Base-by-base conservation (phyloP, 2,329 filamentous ascomycete species). In the Xylariaceae sp. region DNA sequence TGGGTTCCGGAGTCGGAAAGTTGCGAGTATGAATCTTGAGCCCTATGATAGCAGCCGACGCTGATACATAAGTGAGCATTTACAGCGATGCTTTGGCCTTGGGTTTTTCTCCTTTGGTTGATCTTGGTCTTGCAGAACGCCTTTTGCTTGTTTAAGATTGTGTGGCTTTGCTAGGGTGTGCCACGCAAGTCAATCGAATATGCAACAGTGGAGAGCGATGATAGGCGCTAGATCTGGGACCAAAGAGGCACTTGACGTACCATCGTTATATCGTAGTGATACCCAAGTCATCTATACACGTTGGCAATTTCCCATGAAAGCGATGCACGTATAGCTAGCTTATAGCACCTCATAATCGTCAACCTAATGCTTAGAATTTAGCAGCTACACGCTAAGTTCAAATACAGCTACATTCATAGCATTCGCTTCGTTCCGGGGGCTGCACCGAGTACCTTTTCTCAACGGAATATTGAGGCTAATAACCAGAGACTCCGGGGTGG, bases 91-190 rank as follows among this genome's bases (percentile, higher is more conserved):
- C 14, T 17, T 16, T 21, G 11, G 16, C 29, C n/a, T n/a, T n/a
- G n/a, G n/a, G n/a, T 9, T 31, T 6, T 31, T 14, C 28, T 16
- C 16, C 8, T 36, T 54, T 12, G 29, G 31, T 26, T 37, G 39
- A 28, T 19, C 36, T 17, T 36, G 41, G 33, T 55, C 47, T 21
- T 49, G 54, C 46, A 41, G 24, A 36, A 36, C 23, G 16, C 37
- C 28, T 43, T 21, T 40, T 51, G 5, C 39, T 44, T 24, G 28
- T 52, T 47, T 51, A 46, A 52, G 43, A 37, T 39, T 45, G 24
- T 54, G 55, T 55, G 59, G 56, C 60, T n/a, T 56, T 60, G 34
- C 59, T 40, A 52, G 54, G 56, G n/a, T n/a, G 52, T 61, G 31
- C 46, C 34, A 19, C 40, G 19, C 44, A 54, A 9, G 34, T 29